Percentiles rank a stretch among this genome's conserved stretches.
phyloP scores from a whole-genome alignment of 2,329 filamentous ascomycete species.

The Verticillium tricorpus region DNA sequence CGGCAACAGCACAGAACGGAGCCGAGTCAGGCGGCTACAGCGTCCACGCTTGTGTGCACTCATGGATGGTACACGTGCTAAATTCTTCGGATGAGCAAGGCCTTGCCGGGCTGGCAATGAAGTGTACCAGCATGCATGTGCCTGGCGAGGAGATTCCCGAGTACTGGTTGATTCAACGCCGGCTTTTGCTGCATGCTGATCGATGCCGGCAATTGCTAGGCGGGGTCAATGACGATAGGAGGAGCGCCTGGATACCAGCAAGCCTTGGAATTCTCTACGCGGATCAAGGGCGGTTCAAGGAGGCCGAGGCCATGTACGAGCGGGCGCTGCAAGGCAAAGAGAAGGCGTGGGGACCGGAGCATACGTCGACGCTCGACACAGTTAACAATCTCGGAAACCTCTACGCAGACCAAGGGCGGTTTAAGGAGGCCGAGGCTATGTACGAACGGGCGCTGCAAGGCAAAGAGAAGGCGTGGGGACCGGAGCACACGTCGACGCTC shows the following conservation, averaged over 20 bases:
- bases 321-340: slow-evolving; percentile 22
- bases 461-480: slow-evolving; percentile 17
- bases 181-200: slow-evolving; percentile 16
- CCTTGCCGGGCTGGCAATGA: not conserved
- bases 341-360: slow-evolving; percentile 13
- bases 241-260: not conserved
- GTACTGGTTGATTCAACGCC: slow-evolving; percentile 12
- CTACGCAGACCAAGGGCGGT: slow-evolving; percentile 16
- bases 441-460: slow-evolving; percentile 22
- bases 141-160: slow-evolving; percentile 4
- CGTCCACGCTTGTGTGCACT: slow-evolving; percentile 28
- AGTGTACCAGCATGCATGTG: slow-evolving; percentile 10
- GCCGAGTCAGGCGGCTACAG: slow-evolving; percentile 20
- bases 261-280: not conserved
- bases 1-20: not conserved
- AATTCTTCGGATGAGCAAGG: slow-evolving; percentile 11
- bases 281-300: slow-evolving; percentile 13
- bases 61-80: slow-evolving; percentile 22
- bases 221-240: not conserved
- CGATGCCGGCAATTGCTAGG: slow-evolving; percentile 4
- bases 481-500: slow-evolving; percentile 4
- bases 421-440: slow-evolving; percentile 20
- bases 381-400: slow-evolving; percentile 22
- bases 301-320: slow-evolving; percentile 20
- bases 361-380: slow-evolving; percentile 15